These are phyloP conservation scores for Arthrobotrys sinensis DNA, from an alignment of 2,329 filamentous ascomycete genomes.

Conservation along the genomic window DNA sequence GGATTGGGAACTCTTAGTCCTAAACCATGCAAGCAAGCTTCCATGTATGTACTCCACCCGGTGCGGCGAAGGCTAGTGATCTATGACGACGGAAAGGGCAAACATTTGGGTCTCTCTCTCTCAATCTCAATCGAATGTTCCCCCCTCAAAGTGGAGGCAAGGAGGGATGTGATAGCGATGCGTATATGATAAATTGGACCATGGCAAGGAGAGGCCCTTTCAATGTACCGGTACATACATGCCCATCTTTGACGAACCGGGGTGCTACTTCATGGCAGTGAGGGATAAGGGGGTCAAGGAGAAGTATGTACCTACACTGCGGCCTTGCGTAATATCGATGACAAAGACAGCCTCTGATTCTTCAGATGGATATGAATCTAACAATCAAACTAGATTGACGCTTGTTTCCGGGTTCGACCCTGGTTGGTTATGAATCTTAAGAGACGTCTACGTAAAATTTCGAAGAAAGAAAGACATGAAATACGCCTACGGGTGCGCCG, in stretches of 20 bases:
- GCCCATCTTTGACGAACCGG: conserved; percentile 31
- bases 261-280: conserved; percentile 26
- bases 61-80: conserved; percentile 22
- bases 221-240: conserved; percentile 26
- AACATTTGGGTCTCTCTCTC: conserved; percentile 30
- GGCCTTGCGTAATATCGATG: conserved; percentile 55
- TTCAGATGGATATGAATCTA: conserved; percentile 35
- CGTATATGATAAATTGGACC: conserved; percentile 37
- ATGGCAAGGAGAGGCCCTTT: conserved; percentile 30
- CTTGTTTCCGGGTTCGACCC: neutral
- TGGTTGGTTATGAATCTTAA: neutral
- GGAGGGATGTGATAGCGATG: conserved; percentile 38
- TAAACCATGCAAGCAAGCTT: conserved; percentile 32
- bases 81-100: conserved; percentile 50
- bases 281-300: conserved; percentile 47
- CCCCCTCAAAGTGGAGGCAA: conserved; percentile 33
- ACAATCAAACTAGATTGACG: conserved; percentile 2
- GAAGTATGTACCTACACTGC: conserved; percentile 12
- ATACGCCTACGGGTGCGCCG: conserved; percentile 40
- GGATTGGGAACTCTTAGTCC: conserved; percentile 25
- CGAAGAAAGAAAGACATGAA: neutral
- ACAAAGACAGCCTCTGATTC: conserved; percentile 39
- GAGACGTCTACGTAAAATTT: conserved; percentile 3
- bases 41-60: conserved; percentile 25
- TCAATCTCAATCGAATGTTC: neutral